phyloP scores from a whole-genome alignment of 148 eudicot genomes.

The Rhododendron simsii region DNA sequence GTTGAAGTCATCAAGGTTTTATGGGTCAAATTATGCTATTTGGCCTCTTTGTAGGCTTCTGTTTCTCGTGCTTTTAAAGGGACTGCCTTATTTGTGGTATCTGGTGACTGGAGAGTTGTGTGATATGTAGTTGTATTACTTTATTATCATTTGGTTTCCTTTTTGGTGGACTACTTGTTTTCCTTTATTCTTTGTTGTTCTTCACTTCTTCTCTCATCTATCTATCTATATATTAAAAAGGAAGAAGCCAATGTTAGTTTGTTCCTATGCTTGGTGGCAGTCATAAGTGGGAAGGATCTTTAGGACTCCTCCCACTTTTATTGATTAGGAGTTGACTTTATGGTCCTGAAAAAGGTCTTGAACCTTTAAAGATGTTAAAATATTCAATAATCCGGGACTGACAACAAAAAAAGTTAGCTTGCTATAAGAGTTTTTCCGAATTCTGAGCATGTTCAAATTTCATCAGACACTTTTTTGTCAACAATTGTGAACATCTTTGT shows the following conservation, averaged over 20 bases:
- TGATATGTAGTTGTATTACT: not conserved
- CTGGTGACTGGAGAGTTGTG: not conserved
- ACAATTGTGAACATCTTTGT: not conserved
- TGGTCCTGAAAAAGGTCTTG: not conserved
- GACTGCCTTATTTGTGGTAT: not conserved
- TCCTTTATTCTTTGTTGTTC: not conserved
- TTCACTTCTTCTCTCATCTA: not conserved
- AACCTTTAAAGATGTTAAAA: not conserved
- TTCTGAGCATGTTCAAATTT: not conserved
- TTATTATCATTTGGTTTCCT: not conserved
- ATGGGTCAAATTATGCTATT: not conserved
- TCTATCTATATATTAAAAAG: not conserved
- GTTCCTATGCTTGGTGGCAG: not conserved
- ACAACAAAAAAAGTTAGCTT: not conserved
- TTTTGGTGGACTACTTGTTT: not conserved
- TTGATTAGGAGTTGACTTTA: not conserved
- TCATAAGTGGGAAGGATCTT: conserved; percentile 1
- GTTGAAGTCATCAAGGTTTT: not conserved
- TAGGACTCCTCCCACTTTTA: not conserved
- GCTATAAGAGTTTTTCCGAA: not conserved
- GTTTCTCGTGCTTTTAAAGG: not conserved
- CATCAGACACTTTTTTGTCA: too few relatives aligned
- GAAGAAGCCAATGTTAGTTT: not conserved
- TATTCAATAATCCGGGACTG: not conserved
- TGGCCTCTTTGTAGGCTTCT: not conserved